Evolutionary conservation across 495 filamentous ascomycete species (phyloP).

Genomic region (Haplographium delicatum): DNA sequence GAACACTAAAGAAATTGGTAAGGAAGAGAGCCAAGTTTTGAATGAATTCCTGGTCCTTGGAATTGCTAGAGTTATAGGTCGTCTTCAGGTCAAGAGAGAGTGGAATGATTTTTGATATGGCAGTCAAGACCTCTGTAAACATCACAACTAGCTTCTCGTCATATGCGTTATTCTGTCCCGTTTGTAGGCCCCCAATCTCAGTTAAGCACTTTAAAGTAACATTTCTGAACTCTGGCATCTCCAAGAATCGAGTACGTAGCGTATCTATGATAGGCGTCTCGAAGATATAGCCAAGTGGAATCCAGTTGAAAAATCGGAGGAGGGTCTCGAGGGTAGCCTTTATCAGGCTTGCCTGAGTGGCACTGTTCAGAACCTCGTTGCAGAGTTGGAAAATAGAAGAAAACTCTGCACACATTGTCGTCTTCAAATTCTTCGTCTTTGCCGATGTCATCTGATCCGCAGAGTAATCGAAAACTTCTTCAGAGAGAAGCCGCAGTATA

Average conservation of each 20-base stretch:
- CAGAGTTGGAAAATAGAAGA: conserved; percentile 96
- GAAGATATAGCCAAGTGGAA: conserved; percentile 96
- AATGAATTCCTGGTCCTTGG: conserved; percentile 94
- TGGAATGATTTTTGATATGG: conserved; percentile 86
- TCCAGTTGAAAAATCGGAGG: conserved; percentile 97
- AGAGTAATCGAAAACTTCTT: conserved; percentile 98
- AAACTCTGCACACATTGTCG: conserved; percentile 96
- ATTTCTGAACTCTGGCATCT: conserved; percentile 89
- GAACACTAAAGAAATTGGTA: conserved; percentile 89
- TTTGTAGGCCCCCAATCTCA: conserved; percentile 90
- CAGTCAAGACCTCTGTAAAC: conserved; percentile 92
- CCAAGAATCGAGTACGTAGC: conserved; percentile 80
- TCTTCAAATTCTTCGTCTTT: conserved; percentile 93
- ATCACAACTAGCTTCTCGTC: conserved; percentile 91
- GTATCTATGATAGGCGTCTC: conserved; percentile 97
- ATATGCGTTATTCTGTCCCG: conserved; percentile 69
- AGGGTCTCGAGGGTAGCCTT: conserved; percentile 93
- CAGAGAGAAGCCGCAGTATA: conserved; percentile 89
- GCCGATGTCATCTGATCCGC: conserved; percentile 97
- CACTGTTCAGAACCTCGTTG: conserved; percentile 84
- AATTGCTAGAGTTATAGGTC: conserved; percentile 85
- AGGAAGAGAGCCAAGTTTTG: conserved; percentile 95
- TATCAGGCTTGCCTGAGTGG: conserved; percentile 80
- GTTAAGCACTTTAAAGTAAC: conserved; percentile 94
- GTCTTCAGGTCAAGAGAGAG: conserved; percentile 80